phyloP scores from a whole-genome alignment of 169 alveolate genomes.

The Babesia sp. region DNA sequence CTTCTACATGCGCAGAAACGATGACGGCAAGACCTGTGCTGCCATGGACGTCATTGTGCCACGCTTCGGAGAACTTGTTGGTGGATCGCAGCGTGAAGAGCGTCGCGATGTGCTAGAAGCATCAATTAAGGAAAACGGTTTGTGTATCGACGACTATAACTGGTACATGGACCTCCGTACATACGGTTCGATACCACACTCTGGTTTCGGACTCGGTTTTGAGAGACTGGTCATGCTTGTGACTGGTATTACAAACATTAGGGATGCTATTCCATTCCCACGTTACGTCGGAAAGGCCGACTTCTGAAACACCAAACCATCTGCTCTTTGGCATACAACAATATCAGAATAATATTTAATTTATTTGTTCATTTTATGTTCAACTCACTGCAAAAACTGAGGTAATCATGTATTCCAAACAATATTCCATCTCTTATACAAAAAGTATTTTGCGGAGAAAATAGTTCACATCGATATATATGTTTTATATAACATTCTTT shows the following conservation, averaged over 20 bases:
- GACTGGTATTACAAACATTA: constrained; percentile 98
- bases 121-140: constrained; percentile 87
- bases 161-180: constrained; percentile 92
- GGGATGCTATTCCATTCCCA: constrained; percentile 99
- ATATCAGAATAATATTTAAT: too few species aligned
- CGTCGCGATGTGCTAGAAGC: constrained; percentile 86
- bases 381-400: too few species aligned
- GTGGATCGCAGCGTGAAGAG: constrained; percentile 99
- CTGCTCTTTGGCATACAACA: too few species aligned
- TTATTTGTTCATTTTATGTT: too few species aligned
- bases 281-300: constrained; percentile 95
- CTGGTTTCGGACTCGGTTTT: constrained; percentile 99
- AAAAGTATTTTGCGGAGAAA: too few species aligned
- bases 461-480: too few species aligned
- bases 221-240: constrained; percentile 97
- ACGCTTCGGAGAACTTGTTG: constrained; percentile 95
- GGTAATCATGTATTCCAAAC: too few species aligned
- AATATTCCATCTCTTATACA: too few species aligned
- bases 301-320: too few species aligned
- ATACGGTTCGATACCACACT: constrained; percentile 96
- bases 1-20: constrained; percentile 93
- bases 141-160: constrained; percentile 84
- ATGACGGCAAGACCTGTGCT: constrained; percentile 94
- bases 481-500: too few species aligned
- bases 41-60: constrained; percentile 97